Conservation (phyloP, 495 filamentous ascomycete genomes). For the Astrocystis sublimbata region DNA sequence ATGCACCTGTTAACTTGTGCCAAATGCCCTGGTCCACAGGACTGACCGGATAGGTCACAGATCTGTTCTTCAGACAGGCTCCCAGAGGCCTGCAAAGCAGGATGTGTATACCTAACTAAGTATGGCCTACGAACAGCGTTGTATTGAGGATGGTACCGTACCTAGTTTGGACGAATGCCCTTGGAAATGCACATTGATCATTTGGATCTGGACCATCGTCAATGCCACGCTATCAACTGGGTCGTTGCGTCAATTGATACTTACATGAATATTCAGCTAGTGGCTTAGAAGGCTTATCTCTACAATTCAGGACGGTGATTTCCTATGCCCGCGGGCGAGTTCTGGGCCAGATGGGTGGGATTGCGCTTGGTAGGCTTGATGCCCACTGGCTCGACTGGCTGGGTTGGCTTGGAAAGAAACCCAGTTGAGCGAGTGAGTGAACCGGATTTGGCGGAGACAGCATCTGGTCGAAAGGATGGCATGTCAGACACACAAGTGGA, state of each 20-base stretch:
- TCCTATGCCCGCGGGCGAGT: no score
- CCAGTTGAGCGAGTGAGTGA: no score
- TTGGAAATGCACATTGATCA: background rate
- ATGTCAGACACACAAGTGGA: background rate
- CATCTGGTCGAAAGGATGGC: background rate
- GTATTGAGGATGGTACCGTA: no score
- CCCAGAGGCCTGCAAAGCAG: no score
- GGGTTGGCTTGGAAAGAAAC: no score
- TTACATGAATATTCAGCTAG: background rate
- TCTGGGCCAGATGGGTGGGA: background rate
- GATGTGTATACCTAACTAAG: no score
- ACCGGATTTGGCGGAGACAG: slow-evolving; percentile 7
- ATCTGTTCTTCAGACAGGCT: no score
- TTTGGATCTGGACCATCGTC: background rate
- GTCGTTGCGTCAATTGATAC: background rate
- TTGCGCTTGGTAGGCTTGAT: background rate
- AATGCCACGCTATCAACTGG: background rate
- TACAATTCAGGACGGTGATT: background rate
- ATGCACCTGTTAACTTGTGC: background rate
- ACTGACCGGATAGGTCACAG: no score
- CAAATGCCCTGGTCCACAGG: no score
- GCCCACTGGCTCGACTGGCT: background rate
- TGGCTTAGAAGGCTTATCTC: slow-evolving; percentile 3
- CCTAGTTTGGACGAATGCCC: background rate
- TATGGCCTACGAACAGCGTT: background rate